Evolutionary conservation across 2,329 filamentous ascomycete species (phyloP), one percentile per base, ranked within the genome.

Genomic region (Penicillium sp.): DNA sequence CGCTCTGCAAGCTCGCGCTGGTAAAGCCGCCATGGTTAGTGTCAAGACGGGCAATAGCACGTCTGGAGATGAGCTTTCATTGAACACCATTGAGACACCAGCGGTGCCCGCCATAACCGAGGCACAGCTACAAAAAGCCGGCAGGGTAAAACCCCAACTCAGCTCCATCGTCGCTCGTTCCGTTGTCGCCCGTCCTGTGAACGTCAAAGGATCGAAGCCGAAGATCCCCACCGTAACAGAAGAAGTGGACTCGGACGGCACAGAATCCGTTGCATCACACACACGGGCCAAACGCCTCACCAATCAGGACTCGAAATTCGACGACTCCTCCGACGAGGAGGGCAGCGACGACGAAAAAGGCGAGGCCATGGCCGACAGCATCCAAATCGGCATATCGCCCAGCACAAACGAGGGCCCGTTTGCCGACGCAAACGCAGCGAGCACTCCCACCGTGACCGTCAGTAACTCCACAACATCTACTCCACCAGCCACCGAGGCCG

Each of bases 21-120:
- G 89, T 62, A 95, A 94, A 74, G 91, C 94, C 9, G 92, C 91
- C 35, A 87, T 97, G 68, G 91, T 99, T 69, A 96, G 90, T 66
- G 91, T 99, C 62, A 94, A 91, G 73, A 88, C 89, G 56, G 82
- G 81, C 20, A 80, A 78, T 56, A 84, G 77, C 65, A 81, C 78
- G 50, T 71, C 74, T 23, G 71, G 71, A 12, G 59, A 63, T 1
- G 74, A 79, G 57, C 74, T 69, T 3, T 68, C 76, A 12, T 62
- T 68, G 1, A 65, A 66, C 3, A 62, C 63, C 8, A 23, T 59
- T 4, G 68, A 73, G 54, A 79, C 88, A 18, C 90, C 90, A 3
- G 89, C 90, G 0, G 86, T 93, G 5, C 89, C 89, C 6, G 77
- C 78, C 57, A 85, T 94, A 64, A 86, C 91, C 65, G 62, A 69